Percentiles rank a stretch among this genome's conserved stretches.
Conservation (phyloP, 2,329 filamentous ascomycete species). For the Pseudogymnoascus sp. region DNA sequence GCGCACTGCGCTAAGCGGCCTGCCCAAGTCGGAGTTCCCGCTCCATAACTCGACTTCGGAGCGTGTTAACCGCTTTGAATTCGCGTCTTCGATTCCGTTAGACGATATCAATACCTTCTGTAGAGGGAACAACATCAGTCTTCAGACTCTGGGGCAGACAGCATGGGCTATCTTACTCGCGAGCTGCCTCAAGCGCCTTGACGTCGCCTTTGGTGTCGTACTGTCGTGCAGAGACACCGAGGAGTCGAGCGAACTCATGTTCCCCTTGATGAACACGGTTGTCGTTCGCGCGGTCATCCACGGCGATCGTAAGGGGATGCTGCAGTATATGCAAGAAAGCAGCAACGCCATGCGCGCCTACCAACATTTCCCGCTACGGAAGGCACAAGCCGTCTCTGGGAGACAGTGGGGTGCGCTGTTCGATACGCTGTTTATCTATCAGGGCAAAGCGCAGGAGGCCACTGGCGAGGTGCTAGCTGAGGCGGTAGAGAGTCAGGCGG, state of each 20-base stretch:
- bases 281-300: constrained; percentile 65
- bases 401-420: constrained; percentile 39
- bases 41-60: constrained; percentile 13
- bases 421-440: constrained; percentile 58
- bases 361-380: constrained; percentile 70
- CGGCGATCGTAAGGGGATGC: constrained; percentile 53
- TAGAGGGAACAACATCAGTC: constrained; percentile 55
- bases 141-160: constrained; percentile 68
- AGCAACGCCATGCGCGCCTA: constrained; percentile 57
- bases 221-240: constrained; percentile 76
- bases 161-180: constrained; percentile 68
- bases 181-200: constrained; percentile 51
- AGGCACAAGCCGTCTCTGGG: constrained; percentile 46
- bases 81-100: constrained; percentile 33
- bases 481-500: constrained; percentile 41
- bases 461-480: constrained; percentile 18
- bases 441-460: constrained; percentile 32
- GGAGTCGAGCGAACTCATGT: constrained; percentile 57
- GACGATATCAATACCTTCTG: constrained; percentile 49
- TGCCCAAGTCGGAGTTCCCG: constrained; percentile 34
- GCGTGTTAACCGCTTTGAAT: constrained; percentile 36
- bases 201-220: constrained; percentile 75
- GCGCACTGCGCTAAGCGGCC: constrained; percentile 54
- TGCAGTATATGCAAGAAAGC: constrained; percentile 65
- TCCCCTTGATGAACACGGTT: constrained; percentile 90